phyloP scores from a whole-genome alignment of 2,329 filamentous ascomycete species.

The Eutypella sp. region DNA sequence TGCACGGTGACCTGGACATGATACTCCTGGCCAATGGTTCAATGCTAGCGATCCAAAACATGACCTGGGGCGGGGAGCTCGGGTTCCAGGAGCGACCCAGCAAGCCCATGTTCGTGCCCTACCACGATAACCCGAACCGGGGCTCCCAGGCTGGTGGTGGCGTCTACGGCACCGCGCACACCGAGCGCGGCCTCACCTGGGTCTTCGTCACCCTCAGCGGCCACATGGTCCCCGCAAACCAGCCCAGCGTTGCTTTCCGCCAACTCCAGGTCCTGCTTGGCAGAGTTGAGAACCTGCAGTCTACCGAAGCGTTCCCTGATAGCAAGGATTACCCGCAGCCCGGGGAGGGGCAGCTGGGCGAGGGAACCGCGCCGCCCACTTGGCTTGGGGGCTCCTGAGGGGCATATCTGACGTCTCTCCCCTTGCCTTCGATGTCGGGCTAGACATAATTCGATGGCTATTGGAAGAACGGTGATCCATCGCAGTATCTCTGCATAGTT shows the following conservation, averaged over 20 bases:
- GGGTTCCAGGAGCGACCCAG: conserved; percentile 59
- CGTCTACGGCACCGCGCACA: conserved; percentile 62
- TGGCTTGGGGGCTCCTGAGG: too few relatives aligned
- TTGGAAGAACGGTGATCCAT: too few relatives aligned
- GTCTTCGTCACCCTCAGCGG: conserved; percentile 57
- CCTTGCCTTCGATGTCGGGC: too few relatives aligned
- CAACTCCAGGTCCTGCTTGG: conserved; percentile 70
- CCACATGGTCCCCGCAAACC: conserved; percentile 61
- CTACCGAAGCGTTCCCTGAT: too few relatives aligned
- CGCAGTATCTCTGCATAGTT: too few relatives aligned
- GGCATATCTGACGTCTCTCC: too few relatives aligned
- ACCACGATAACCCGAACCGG: conserved; percentile 40
- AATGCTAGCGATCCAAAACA: conserved; percentile 67
- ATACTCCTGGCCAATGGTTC: conserved; percentile 62
- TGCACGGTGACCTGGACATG: conserved; percentile 63
- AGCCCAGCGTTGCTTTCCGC: conserved; percentile 59
- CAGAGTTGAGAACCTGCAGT: conserved; percentile 40
- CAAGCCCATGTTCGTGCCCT: conserved; percentile 62
- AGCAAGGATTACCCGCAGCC: too few relatives aligned
- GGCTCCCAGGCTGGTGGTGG: conserved; percentile 52
- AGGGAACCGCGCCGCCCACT: too few relatives aligned
- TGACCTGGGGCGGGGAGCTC: conserved; percentile 66
- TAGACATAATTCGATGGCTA: too few relatives aligned
- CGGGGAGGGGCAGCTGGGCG: too few relatives aligned
- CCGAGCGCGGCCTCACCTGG: conserved; percentile 69